Evolutionary conservation across 2,329 filamentous ascomycete species (phyloP), one percentile per base, ranked within the genome.

Genomic region (Neonectria coccinea): DNA sequence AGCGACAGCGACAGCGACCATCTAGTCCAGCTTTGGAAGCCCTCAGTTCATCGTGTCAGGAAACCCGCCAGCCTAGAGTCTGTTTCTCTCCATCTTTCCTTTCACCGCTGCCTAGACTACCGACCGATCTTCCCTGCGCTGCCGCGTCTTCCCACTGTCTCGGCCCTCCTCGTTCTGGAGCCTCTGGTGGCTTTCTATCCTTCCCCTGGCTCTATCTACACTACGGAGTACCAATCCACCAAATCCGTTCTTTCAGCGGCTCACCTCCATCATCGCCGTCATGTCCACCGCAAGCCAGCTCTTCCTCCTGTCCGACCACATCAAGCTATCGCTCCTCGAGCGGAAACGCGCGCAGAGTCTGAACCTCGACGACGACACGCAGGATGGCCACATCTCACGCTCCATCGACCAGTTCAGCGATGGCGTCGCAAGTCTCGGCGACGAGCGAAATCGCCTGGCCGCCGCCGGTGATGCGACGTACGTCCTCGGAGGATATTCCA

Each of bases 251-350:
- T 3, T 12, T 29, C 33, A 16, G 14, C 14, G n/a, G n/a, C 20
- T 7, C 39, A 33, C 14, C 11, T 12, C n/a, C 29, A 47, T 29
- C 51, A n/a, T 11, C 29, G 45, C 64, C 65, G 57, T 59, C 61
- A 80, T 80, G 78, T 76, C 78, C 44, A 89, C 86, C 71, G 80
- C 86, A 42, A 89, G 89, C 75, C 94, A 97, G 79, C 90, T 98
- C 71, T 93, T 94, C 78, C 91, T 98, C 58, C 89, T 98, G 62
- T 93, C 94, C 75, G 96, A 99, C 82, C 95, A 98, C 80, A 92
- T 98, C 85, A 97, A 98, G 81, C 88, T 98, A 66, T 97, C 94
- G 14, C 86, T 99, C 16, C 89, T 98, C 27, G 96, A 98, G 83
- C 90, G 95, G 63, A 91, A 97, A 81, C 90, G 95, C 63, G 93